Base-by-base conservation (phyloP, 768 basidiomycete genomes). In the Trichaptum fuscoviolaceum region DNA sequence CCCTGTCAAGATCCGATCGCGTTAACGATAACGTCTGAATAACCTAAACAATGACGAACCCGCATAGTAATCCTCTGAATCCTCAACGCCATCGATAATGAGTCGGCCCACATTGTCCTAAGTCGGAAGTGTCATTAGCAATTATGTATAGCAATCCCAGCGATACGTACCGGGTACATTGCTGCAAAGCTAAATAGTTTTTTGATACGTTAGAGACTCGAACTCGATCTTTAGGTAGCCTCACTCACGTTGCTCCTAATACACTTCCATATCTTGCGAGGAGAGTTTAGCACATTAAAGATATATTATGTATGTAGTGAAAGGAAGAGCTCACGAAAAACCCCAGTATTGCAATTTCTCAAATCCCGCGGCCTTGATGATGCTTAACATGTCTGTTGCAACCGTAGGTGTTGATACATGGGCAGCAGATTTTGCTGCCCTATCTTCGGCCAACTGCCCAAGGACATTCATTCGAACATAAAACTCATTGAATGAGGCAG, bases 61-160 rank as follows among this genome's bases (percentile, higher is more conserved):
- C 7, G 63, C 25, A 57, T 70, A 75, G 57, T 71, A 75, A 35
- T 69, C 69, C 6, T 72, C 69, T 7, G 57, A 10, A 63, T 73
- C 67, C 27, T 64, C 57, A 26, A 72, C 67, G 66, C 77, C 79
- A 63, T 79, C 78, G 34, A 78, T 71, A n/a, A 75, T 66, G 0
- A 79, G 57, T 25, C 78, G 74, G 17, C 72, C 76, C 8, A 79
- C 71, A 24, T 76, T 73, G 23, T 61, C 15, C 59, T 61, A 34
- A 25, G 20, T n/a, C 57, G 57, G 7, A 52, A 18, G 12, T 34
- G 24, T 15, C 23, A 15, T 61, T 61, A 61, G 23, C 30, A 61
- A 34, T 9, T 2, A 3, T 30, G 30, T 3, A 30, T 30, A 30
- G 30, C 30, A 8, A 30, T 8, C 30, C 8, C 30, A 30, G 4